Percentiles rank a stretch among this genome's conserved stretches.
phyloP scores from a whole-genome alignment of 768 basidiomycete genomes.

The Pisolithus tinctorius region DNA sequence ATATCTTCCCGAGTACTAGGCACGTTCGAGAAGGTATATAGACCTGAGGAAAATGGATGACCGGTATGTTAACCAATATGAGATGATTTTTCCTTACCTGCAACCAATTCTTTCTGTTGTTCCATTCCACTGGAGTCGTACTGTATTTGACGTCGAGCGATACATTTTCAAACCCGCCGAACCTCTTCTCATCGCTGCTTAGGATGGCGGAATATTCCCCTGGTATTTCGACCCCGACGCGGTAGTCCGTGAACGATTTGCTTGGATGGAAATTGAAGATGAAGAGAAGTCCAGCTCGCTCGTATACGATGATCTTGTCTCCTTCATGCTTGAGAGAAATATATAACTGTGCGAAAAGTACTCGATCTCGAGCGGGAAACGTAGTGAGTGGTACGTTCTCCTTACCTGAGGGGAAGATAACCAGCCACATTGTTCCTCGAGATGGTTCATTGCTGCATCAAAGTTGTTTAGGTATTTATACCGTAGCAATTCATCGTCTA shows the following conservation, averaged over 20 bases:
- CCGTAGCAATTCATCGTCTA: constrained; percentile 80
- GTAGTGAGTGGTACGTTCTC: background rate
- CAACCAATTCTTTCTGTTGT: constrained; percentile 82
- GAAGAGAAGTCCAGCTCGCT: constrained; percentile 90
- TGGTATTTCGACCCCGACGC: constrained; percentile 78
- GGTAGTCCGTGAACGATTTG: constrained; percentile 89
- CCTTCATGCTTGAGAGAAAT: constrained; percentile 90
- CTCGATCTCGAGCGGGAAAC: constrained; percentile 5
- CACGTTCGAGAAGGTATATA: constrained; percentile 27
- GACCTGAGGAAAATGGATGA: constrained; percentile 14
- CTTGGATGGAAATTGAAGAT: constrained; percentile 95
- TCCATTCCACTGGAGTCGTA: constrained; percentile 88
- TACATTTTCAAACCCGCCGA: constrained; percentile 87
- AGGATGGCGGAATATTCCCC: constrained; percentile 83
- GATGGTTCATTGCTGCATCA: constrained; percentile 84
- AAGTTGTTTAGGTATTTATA: constrained; percentile 94
- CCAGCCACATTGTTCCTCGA: constrained; percentile 81
- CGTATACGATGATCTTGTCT: constrained; percentile 92
- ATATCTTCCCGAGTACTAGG: constrained; percentile 20
- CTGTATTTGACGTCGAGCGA: constrained; percentile 55
- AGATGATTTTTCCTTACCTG: constrained; percentile 47
- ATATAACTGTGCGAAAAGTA: constrained; percentile 50
- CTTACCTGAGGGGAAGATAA: constrained; percentile 70
- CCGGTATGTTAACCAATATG: background rate
- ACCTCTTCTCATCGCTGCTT: constrained; percentile 78